Conservation (phyloP, 257 asterid genomes). For the Lantana camara region DNA sequence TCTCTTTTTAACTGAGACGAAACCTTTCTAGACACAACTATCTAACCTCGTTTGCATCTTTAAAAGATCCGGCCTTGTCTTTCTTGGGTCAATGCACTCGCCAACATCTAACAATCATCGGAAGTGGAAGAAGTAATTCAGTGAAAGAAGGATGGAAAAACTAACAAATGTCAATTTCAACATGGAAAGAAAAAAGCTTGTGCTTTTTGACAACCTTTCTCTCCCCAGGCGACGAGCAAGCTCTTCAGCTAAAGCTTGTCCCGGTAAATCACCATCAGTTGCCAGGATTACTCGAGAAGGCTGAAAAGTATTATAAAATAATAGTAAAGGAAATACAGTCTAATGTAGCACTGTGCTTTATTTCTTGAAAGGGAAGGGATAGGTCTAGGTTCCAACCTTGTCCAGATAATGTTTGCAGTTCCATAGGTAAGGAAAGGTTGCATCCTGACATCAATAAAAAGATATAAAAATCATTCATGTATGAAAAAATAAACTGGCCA, state of each 20-base stretch:
- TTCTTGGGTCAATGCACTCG: conserved; percentile 62
- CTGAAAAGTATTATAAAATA: conserved; percentile 30
- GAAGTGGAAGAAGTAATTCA: no score
- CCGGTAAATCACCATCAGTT: conserved; percentile 73
- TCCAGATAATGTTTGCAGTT: conserved; percentile 64
- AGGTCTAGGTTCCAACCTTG: conserved; percentile 43
- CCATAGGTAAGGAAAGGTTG: conserved; percentile 68
- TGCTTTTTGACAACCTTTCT: conserved; percentile 48
- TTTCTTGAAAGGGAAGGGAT: background rate
- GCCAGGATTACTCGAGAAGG: conserved; percentile 72
- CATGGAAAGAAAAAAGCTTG: background rate
- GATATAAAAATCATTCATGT: background rate
- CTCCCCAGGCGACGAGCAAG: conserved; percentile 80
- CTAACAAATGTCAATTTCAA: background rate
- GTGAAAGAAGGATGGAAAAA: background rate
- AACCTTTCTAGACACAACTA: background rate
- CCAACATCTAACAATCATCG: conserved; percentile 54
- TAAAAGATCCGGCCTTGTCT: conserved; percentile 49
- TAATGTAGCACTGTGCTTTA: background rate
- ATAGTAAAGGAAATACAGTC: background rate
- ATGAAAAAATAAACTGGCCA: no score
- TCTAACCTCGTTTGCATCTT: conserved; percentile 81
- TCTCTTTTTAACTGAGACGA: no score
- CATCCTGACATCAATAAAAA: conserved; percentile 44
- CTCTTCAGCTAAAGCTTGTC: conserved; percentile 77